phyloP scores from a whole-genome alignment of 352 stramenopile species.

The Globisporangium mamillatum region DNA sequence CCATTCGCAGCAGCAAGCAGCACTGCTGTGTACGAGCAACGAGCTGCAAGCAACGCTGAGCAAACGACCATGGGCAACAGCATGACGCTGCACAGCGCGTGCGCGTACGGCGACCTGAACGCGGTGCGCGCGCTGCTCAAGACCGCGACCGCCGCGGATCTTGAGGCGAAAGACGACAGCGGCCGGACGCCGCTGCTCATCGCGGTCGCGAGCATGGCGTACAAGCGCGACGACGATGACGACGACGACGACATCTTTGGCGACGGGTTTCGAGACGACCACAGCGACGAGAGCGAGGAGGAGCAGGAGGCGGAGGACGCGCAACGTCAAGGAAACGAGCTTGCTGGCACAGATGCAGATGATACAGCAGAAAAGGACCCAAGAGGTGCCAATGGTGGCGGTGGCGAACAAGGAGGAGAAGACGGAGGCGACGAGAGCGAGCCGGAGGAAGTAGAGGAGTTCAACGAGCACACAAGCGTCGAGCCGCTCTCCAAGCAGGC shows the following conservation, averaged over 20 bases:
- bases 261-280: conserved; percentile 31
- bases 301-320: background rate
- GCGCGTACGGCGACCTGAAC: conserved; percentile 64
- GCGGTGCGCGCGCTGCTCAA: conserved; percentile 59
- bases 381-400: background rate
- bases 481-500: conserved; percentile 63
- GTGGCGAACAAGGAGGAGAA: conserved; percentile 9
- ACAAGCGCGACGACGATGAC: conserved; percentile 40
- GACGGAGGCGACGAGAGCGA: conserved; percentile 7
- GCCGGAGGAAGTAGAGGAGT: conserved; percentile 48
- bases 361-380: conserved; percentile 9
- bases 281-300: conserved; percentile 26
- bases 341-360: background rate
- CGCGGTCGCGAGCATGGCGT: conserved; percentile 59
- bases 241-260: conserved; percentile 32
- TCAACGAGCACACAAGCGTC: conserved; percentile 46
- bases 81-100: conserved; percentile 79
- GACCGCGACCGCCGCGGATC: conserved; percentile 52
- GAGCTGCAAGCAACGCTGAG: background rate
- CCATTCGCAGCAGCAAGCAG: background rate
- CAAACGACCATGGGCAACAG: conserved; percentile 68
- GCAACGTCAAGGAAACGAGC: background rate
- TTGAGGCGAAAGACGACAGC: conserved; percentile 73
- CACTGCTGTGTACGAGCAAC: background rate
- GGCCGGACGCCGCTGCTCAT: conserved; percentile 74